Conservation (phyloP, 306 rosid genomes). For the Castanea mollissima region DNA sequence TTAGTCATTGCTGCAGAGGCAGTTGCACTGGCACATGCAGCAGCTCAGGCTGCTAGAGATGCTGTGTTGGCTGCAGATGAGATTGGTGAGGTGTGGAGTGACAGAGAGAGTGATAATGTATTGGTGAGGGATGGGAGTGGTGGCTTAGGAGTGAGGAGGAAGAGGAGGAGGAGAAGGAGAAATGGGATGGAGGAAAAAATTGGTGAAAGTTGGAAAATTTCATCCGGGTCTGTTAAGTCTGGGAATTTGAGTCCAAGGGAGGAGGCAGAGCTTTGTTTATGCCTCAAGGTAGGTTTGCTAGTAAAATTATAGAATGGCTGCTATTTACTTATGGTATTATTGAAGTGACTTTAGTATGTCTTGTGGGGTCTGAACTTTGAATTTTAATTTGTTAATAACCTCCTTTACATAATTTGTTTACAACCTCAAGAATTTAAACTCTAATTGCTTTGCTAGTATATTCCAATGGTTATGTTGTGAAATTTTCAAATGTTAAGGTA, state of each 20-base stretch:
- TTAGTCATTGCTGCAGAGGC: conserved; percentile 44
- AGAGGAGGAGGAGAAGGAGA: conserved; percentile 42
- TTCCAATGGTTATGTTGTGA: background rate
- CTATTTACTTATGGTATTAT: background rate
- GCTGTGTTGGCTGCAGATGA: conserved; percentile 31
- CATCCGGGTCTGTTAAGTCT: conserved; percentile 36
- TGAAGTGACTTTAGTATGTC: background rate
- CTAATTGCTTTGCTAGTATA: background rate
- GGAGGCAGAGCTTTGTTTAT: conserved; percentile 61
- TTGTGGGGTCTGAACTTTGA: background rate
- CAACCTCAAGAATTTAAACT: background rate
- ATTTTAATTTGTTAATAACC: background rate
- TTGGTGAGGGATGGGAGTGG: conserved; percentile 17
- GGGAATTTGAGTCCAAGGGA: conserved; percentile 49
- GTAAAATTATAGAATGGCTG: background rate
- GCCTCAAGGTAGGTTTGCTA: conserved; percentile 48
- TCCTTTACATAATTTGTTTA: background rate
- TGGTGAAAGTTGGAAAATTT: conserved; percentile 11
- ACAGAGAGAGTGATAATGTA: conserved; percentile 27
- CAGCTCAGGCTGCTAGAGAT: conserved; percentile 41
- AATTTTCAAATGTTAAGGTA: too few relatives aligned
- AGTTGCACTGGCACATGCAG: conserved; percentile 31
- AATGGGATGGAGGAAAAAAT: conserved; percentile 33
- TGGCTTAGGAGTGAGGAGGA: conserved; percentile 32
- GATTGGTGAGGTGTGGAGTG: conserved; percentile 29